Percentiles rank a stretch among this genome's conserved stretches.
These are phyloP conservation scores for Angomonas ambiguus DNA, from an alignment of 208 protist species.

Conservation along the genomic window DNA sequence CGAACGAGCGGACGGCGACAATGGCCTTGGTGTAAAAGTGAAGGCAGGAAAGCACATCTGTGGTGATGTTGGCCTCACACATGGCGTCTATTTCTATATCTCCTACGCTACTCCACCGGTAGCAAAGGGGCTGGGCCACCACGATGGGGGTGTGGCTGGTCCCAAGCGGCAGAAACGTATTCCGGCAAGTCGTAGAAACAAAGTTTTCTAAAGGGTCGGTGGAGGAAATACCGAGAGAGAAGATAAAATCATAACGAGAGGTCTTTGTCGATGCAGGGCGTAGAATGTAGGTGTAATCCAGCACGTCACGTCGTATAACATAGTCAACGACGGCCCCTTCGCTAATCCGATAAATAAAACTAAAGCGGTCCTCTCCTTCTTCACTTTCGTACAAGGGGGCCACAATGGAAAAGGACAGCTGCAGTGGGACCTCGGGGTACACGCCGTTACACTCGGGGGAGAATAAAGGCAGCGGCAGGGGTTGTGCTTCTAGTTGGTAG, in stretches of 20 bases:
- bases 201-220: constrained; percentile 42
- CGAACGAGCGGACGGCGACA: constrained; percentile 22
- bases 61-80: constrained; percentile 21
- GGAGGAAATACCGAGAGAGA: constrained; percentile 29
- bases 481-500: constrained; percentile 23
- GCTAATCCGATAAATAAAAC: constrained; percentile 9
- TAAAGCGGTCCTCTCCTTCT: constrained; percentile 12
- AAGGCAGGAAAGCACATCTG: constrained; percentile 39
- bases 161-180: constrained; percentile 32
- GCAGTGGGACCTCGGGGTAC: constrained; percentile 28
- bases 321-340: constrained; percentile 11
- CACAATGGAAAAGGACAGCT: constrained; percentile 31
- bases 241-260: constrained; percentile 3
- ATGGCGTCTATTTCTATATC: constrained; percentile 14
- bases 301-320: background rate
- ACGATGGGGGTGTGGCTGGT: constrained; percentile 24
- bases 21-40: constrained; percentile 46
- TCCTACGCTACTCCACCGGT: constrained; percentile 8
- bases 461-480: constrained; percentile 29
- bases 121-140: constrained; percentile 23
- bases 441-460: too few relatives aligned
- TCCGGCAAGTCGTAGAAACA: constrained; percentile 20
- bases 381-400: constrained; percentile 16
- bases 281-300: constrained; percentile 19
- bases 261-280: background rate